These are phyloP conservation scores for Polytrichum commune DNA, from an alignment of 225 moss, liverwort and hornwort species.

Conservation along the genomic window DNA sequence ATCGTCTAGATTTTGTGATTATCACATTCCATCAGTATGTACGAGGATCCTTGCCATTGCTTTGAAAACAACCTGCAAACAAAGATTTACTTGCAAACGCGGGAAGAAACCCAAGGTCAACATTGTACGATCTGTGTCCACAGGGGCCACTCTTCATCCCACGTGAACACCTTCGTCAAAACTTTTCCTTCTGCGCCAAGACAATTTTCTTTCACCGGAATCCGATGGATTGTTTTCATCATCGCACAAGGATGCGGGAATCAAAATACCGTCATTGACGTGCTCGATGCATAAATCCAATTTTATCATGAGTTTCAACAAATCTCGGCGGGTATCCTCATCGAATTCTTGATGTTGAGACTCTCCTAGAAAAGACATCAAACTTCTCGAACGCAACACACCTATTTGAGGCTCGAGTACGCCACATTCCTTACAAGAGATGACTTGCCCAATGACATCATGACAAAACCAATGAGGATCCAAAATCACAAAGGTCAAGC, in stretches of 20 bases:
- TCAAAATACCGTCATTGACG: neutral
- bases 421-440: too few relatives aligned
- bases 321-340: neutral
- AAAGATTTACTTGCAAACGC: neutral
- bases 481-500: constrained; percentile 24
- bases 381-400: too few relatives aligned
- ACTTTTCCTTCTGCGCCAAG: neutral
- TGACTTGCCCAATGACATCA: constrained; percentile 3
- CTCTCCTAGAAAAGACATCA: too few relatives aligned
- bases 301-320: neutral
- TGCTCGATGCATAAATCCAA: neutral
- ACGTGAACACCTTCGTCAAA: neutral
- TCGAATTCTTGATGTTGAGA: too few relatives aligned
- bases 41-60: too few relatives aligned
- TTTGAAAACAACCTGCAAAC: too few relatives aligned
- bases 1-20: too few relatives aligned
- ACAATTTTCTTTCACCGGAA: neutral
- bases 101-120: neutral
- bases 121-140: neutral
- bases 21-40: too few relatives aligned
- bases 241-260: neutral
- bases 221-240: neutral
- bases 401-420: too few relatives aligned
- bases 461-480: constrained; percentile 33
- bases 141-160: neutral